phyloP scores from a whole-genome alignment of 495 filamentous ascomycete genomes.

The Aspergillus sclerotioniger region DNA sequence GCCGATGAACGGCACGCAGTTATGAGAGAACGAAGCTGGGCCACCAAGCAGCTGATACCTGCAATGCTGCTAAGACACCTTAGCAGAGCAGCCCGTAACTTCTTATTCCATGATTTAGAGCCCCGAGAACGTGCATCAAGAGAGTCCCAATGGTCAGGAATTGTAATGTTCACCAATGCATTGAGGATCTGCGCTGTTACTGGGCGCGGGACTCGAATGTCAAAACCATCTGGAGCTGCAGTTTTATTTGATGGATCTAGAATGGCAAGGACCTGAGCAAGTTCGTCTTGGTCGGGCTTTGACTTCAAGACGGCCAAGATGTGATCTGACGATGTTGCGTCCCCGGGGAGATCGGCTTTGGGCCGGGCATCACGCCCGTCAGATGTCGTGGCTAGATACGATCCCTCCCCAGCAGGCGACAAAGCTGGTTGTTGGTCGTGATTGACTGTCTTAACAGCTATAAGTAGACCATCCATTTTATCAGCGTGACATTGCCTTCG shows the following conservation, averaged over 20 bases:
- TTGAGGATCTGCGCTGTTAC: constrained; percentile 68
- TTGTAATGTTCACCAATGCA: constrained; percentile 62
- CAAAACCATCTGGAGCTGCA: constrained; percentile 40
- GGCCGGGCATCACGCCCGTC: constrained; percentile 14
- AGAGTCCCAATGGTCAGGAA: constrained; percentile 75
- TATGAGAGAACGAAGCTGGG: constrained; percentile 57
- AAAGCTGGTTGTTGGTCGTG: constrained; percentile 23
- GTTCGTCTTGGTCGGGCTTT: constrained; percentile 59
- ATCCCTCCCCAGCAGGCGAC: constrained; percentile 16
- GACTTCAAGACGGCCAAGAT: constrained; percentile 62
- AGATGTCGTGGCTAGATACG: constrained; percentile 2
- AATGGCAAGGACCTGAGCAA: constrained; percentile 52
- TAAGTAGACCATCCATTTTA: constrained; percentile 45
- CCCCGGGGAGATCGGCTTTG: constrained; percentile 15
- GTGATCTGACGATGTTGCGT: constrained; percentile 50
- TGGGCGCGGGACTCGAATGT: constrained; percentile 62
- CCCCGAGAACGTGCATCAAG: constrained; percentile 45
- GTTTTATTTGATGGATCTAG: constrained; percentile 46
- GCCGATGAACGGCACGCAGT: constrained; percentile 26
- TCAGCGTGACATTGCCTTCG: constrained; percentile 1
- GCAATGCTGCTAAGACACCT: constrained; percentile 68
- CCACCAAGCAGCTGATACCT: constrained; percentile 67
- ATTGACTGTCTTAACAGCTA: constrained; percentile 39
- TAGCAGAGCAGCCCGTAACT: constrained; percentile 49
- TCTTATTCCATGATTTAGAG: constrained; percentile 29